Conservation (phyloP, 148 eudicot species). For the Cornus kousa region DNA sequence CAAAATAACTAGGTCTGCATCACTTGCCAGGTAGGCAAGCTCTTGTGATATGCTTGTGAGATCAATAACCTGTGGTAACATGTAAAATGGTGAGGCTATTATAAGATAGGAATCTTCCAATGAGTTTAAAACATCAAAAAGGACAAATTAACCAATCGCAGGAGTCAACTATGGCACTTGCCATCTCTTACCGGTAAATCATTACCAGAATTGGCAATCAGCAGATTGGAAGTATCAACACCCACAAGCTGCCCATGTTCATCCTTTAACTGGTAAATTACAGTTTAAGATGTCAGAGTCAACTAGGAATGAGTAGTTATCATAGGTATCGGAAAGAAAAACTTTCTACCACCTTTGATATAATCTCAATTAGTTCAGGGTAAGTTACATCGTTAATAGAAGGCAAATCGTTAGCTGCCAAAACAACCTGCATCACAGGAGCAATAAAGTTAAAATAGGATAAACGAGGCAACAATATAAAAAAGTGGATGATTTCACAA, state of each 20-base stretch:
- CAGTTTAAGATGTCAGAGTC: constrained; percentile 5
- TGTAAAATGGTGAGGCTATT: constrained; percentile 1
- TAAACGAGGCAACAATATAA: background rate
- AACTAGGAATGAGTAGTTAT: background rate
- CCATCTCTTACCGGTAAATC: constrained; percentile 86
- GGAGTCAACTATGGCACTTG: background rate
- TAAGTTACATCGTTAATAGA: constrained; percentile 93
- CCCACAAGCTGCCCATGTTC: constrained; percentile 78
- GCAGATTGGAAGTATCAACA: constrained; percentile 76
- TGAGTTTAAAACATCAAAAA: background rate
- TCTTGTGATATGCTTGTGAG: constrained; percentile 84
- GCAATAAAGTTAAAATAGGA: constrained; percentile 3
- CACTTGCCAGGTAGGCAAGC: constrained; percentile 82
- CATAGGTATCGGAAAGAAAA: background rate
- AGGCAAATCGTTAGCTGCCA: constrained; percentile 97
- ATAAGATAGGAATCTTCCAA: constrained; percentile 9
- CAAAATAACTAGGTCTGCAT: constrained; percentile 86
- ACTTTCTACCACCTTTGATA: constrained; percentile 60
- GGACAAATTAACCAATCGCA: background rate
- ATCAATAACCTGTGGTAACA: constrained; percentile 78
- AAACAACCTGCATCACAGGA: constrained; percentile 64
- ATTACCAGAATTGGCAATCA: constrained; percentile 92
- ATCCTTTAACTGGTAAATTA: constrained; percentile 74
- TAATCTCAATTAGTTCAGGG: constrained; percentile 69
- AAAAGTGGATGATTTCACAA: background rate